phyloP scores from a whole-genome alignment of 2,329 filamentous ascomycete species.

The Pseudopyricularia cyperi region DNA sequence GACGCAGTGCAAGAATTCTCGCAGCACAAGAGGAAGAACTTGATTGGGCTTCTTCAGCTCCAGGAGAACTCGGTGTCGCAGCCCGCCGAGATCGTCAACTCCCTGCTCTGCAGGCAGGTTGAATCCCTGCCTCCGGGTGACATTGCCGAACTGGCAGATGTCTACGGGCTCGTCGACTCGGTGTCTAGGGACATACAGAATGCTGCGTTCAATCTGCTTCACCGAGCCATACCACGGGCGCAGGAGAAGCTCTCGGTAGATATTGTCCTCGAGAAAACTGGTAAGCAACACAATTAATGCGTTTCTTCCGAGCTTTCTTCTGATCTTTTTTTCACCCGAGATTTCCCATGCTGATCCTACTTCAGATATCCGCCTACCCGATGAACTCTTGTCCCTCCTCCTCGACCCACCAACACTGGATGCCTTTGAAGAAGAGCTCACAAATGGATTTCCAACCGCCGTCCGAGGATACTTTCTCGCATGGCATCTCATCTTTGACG shows the following conservation, averaged over 20 bases:
- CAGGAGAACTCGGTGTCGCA: slow-evolving; percentile 36
- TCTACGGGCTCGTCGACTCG: slow-evolving; percentile 67
- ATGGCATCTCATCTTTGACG: slow-evolving; percentile 84
- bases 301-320: too few relatives aligned
- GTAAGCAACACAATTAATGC: slow-evolving; percentile 10
- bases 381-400: slow-evolving; percentile 74
- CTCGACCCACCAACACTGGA: slow-evolving; percentile 63
- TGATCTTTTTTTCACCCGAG: too few relatives aligned
- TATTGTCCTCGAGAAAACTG: slow-evolving; percentile 54
- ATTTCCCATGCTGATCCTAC: slow-evolving; percentile 1
- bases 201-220: slow-evolving; percentile 68
- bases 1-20: slow-evolving; percentile 56
- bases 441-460: slow-evolving; percentile 54
- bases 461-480: slow-evolving; percentile 74
- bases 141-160: slow-evolving; percentile 49
- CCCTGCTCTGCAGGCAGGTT: slow-evolving; percentile 57
- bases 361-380: slow-evolving; percentile 55
- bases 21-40: slow-evolving; percentile 37
- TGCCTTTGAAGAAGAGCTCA: slow-evolving; percentile 50
- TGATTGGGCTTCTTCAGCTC: slow-evolving; percentile 52
- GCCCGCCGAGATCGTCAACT: slow-evolving; percentile 63
- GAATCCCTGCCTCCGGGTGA: slow-evolving; percentile 48
- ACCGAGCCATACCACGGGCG: slow-evolving; percentile 60
- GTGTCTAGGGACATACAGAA: slow-evolving; percentile 65
- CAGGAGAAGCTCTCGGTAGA: slow-evolving; percentile 80